Evolutionary conservation across 2,329 filamentous ascomycete genomes (phyloP).

Genomic region (Arthrobotrys musiformis): DNA sequence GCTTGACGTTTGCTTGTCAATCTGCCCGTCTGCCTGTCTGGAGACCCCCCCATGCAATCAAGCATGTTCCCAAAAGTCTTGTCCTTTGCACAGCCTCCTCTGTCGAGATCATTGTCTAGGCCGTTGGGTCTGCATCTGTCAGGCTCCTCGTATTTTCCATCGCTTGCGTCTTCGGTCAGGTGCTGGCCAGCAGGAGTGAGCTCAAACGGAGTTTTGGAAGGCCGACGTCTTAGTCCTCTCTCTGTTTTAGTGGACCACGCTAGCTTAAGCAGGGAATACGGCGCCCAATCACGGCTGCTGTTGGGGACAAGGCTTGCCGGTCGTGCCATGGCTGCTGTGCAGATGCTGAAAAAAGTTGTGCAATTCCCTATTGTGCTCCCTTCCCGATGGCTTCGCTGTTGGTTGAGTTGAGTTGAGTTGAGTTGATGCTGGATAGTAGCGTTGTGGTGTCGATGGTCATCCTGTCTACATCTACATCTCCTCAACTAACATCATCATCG

Average conservation of each 20-base stretch:
- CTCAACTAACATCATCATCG: not conserved
- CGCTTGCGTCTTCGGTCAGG: constrained; percentile 21
- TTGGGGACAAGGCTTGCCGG: constrained; percentile 14
- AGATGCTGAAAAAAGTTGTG: constrained; percentile 6
- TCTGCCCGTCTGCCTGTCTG: not conserved
- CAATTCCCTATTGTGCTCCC: not conserved
- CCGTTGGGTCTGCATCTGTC: not conserved
- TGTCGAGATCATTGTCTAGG: constrained; percentile 28
- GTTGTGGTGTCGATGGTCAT: not conserved
- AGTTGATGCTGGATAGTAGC: not conserved
- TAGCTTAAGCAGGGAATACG: constrained; percentile 25
- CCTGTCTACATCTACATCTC: too few relatives aligned
- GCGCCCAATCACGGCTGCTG: constrained; percentile 39
- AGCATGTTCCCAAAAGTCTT: constrained; percentile 19
- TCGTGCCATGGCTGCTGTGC: constrained; percentile 1
- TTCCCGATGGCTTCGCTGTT: constrained; percentile 4
- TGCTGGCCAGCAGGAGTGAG: not conserved
- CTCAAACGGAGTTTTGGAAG: constrained; percentile 24
- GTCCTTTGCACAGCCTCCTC: constrained; percentile 52
- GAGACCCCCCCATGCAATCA: not conserved
- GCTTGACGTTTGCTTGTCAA: too few relatives aligned
- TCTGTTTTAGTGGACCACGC: constrained; percentile 22
- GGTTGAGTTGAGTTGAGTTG: not conserved
- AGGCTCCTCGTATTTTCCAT: constrained; percentile 21
- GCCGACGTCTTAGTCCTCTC: constrained; percentile 15